These are phyloP conservation scores for Escovopsis weberi DNA, from an alignment of 2,329 filamentous ascomycete genomes.

Conservation along the genomic window DNA sequence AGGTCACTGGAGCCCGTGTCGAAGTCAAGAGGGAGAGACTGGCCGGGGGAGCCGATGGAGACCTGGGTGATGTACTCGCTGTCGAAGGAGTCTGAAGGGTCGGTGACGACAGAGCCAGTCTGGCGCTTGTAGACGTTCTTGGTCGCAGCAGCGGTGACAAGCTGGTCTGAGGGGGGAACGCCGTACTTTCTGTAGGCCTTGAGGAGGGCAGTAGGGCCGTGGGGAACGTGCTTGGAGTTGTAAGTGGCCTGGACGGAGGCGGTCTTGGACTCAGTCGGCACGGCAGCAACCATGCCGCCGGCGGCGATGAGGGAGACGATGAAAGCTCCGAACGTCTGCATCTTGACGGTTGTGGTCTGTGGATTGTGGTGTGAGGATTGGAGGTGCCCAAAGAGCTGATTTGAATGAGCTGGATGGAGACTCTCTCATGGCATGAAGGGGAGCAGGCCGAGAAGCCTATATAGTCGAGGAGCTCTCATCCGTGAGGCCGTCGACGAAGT, in stretches of 20 bases:
- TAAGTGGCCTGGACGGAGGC: slow-evolving; percentile 3
- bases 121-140: slow-evolving; percentile 2
- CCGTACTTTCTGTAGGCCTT: slow-evolving; percentile 8
- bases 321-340: slow-evolving; percentile 10
- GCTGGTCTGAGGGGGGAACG: slow-evolving; percentile 5
- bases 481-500: neutral
- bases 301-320: slow-evolving; percentile 9
- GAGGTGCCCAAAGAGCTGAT: neutral
- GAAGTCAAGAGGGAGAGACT: slow-evolving; percentile 9
- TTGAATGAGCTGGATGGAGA: slow-evolving; percentile 2
- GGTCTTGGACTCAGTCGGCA: slow-evolving; percentile 5
- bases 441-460: neutral
- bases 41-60: slow-evolving; percentile 9
- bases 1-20: slow-evolving; percentile 15
- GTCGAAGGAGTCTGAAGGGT: slow-evolving; percentile 5
- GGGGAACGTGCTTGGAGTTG: slow-evolving; percentile 5
- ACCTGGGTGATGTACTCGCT: slow-evolving; percentile 8
- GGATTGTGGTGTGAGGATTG: neutral
- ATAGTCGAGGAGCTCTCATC: too few species aligned
- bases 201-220: slow-evolving; percentile 7
- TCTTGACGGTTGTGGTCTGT: slow-evolving; percentile 3
- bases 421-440: neutral
- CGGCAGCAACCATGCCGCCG: slow-evolving; percentile 6
- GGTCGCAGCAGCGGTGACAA: slow-evolving; percentile 2
- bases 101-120: slow-evolving; percentile 6